Evolutionary conservation across 768 basidiomycete species (phyloP).

Genomic region (Lepiota venenata): DNA sequence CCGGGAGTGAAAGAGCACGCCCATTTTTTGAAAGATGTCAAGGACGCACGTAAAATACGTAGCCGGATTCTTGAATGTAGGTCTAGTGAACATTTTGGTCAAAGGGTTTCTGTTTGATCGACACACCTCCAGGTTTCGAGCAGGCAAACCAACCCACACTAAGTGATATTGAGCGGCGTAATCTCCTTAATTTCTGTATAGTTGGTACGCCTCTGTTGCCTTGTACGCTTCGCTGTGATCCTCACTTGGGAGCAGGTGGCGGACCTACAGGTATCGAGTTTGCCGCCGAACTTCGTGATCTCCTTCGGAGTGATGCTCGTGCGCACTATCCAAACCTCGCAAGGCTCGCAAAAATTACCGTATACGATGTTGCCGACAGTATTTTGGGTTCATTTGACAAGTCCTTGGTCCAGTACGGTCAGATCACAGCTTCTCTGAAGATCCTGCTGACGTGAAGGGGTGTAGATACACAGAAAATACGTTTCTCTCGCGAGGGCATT

Average conservation of each 20-base stretch:
- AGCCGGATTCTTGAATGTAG: slow-evolving; percentile 71
- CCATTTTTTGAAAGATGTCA: slow-evolving; percentile 78
- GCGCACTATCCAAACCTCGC: slow-evolving; percentile 62
- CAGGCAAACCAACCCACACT: slow-evolving; percentile 81
- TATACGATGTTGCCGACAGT: slow-evolving; percentile 79
- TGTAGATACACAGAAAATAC: slow-evolving; percentile 64
- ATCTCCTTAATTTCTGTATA: slow-evolving; percentile 82
- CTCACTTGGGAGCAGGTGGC: slow-evolving; percentile 42
- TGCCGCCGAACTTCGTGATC: slow-evolving; percentile 77
- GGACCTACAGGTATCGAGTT: slow-evolving; percentile 83
- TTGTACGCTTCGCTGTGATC: not conserved
- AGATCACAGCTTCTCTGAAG: not conserved
- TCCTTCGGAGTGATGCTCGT: slow-evolving; percentile 63
- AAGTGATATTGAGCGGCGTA: slow-evolving; percentile 69
- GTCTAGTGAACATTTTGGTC: slow-evolving; percentile 12
- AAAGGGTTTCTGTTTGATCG: not conserved
- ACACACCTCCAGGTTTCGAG: slow-evolving; percentile 57
- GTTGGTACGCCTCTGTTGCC: slow-evolving; percentile 50
- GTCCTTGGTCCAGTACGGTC: slow-evolving; percentile 52
- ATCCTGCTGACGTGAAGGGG: not conserved
- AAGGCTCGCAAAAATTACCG: slow-evolving; percentile 62
- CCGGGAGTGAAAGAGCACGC: slow-evolving; percentile 81
- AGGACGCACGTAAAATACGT: slow-evolving; percentile 70
- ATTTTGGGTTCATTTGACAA: slow-evolving; percentile 77
- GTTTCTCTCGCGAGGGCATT: slow-evolving; percentile 74